Evolutionary conservation across 202 grass and related monocot genomes (phyloP).

Genomic region (Zizania palustris): DNA sequence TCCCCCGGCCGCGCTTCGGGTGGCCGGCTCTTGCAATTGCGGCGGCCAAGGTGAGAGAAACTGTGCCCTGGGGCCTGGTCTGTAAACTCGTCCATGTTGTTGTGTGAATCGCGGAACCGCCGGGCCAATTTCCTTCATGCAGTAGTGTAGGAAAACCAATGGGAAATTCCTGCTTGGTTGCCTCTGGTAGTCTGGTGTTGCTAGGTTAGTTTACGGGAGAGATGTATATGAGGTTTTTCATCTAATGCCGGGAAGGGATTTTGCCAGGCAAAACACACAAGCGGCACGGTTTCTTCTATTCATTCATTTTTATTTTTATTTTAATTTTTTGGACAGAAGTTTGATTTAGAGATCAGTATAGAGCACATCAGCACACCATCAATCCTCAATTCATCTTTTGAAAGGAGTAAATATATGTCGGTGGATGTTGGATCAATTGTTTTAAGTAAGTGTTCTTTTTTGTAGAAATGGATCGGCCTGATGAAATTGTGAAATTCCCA

Average conservation of each 20-base stretch:
- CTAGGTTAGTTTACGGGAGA: not conserved
- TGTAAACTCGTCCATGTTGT: not conserved
- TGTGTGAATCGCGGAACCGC: not conserved
- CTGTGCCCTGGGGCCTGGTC: not conserved
- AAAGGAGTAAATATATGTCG: not conserved
- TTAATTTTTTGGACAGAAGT: not conserved
- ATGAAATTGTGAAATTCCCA: conserved; percentile 45
- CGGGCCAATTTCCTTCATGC: not conserved
- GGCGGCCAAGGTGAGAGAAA: conserved; percentile 23
- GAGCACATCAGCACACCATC: no score
- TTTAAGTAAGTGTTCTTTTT: not conserved
- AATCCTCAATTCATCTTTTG: no score
- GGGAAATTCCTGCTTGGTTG: not conserved
- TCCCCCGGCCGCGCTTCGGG: not conserved
- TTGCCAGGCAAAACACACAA: not conserved
- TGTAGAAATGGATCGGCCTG: conserved; percentile 47
- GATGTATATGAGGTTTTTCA: not conserved
- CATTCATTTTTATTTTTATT: not conserved
- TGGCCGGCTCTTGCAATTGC: not conserved
- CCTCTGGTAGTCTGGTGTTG: not conserved
- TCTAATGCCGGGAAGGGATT: conserved; percentile 35
- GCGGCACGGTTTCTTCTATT: not conserved
- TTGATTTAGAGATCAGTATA: not conserved
- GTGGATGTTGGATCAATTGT: not conserved
- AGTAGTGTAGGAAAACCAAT: not conserved